Evolutionary conservation across 306 rosid species (phyloP), one percentile per base, ranked within the genome.

Genomic region (Cicer bijugum): DNA sequence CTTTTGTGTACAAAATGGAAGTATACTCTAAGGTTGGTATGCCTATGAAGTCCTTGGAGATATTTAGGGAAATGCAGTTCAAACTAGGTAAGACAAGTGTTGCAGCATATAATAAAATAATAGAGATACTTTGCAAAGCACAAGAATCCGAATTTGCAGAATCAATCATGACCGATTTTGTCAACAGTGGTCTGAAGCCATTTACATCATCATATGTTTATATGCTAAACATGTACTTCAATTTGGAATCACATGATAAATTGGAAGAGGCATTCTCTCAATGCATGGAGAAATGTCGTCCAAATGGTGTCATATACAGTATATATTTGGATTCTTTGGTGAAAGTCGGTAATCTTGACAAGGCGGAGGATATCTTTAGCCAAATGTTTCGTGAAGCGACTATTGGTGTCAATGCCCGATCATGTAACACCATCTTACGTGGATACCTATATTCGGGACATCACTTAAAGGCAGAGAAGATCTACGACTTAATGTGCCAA

Each of bases 291-390:
- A 84, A 84, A 79, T 89, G 96, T 44, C 84, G 82, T 72, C 96
- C 94, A n/a, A 89, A 83, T 76, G 78, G 86, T 81, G 85, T 88
- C 5, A 59, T 88, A 74, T 91, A 82, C 76, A 87, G 83, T 61
- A 87, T 89, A 85, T 93, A 88, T 85, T 78, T 93, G 88, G 87
- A 91, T 81, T 89, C 96, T 68, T 88, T 89, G 87, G 97, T 93
- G 75, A 89, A 87, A 69, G 85, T 85, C 35, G 89, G 96, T 62
- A 82, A 89, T 51, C 66, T 89, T 81, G 84, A 84, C 80, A 89
- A 82, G 82, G 97, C 97, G 6, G 96, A 83, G 81, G 89, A 87
- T 71, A 77, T 91, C 79, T 91, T 93, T 79, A 69, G 45, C 62
- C 78, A 61, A 67, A 91, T 93, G 97, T 80, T 73, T 45, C 63